Conservation (phyloP, 257 asterid genomes). For the Rehmannia glutinosa region DNA sequence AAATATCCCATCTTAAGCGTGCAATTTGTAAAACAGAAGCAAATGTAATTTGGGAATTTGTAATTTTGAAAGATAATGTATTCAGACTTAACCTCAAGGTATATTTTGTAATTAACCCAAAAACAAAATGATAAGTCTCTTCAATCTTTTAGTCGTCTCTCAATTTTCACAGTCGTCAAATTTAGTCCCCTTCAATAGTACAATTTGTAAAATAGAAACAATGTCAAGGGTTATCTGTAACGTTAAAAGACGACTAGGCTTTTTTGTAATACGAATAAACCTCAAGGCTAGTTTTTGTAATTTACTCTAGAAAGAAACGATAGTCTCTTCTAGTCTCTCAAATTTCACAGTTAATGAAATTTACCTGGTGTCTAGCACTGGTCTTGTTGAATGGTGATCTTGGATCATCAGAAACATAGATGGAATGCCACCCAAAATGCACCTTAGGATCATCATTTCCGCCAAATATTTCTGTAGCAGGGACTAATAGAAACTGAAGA, state of each 20-base stretch:
- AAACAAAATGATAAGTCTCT: too few relatives aligned
- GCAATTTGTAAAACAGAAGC: too few relatives aligned
- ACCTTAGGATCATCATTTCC: constrained; percentile 33
- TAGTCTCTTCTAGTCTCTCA: not conserved
- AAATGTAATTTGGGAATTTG: too few relatives aligned
- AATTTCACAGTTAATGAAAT: not conserved
- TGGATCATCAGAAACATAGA: constrained; percentile 59
- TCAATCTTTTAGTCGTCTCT: too few relatives aligned
- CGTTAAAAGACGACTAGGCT: not conserved
- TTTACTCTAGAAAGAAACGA: not conserved
- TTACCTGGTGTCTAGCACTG: constrained; percentile 68
- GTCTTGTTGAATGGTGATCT: constrained; percentile 46
- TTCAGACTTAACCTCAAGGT: too few relatives aligned
- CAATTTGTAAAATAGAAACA: too few relatives aligned
- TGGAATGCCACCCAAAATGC: constrained; percentile 71
- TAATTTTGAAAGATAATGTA: too few relatives aligned
- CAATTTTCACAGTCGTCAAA: too few relatives aligned
- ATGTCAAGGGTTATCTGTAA: not conserved
- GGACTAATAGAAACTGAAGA: constrained; percentile 36
- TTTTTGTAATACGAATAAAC: too few relatives aligned
- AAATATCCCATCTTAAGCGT: too few relatives aligned
- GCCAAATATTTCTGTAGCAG: constrained; percentile 59
- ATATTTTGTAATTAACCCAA: too few relatives aligned
- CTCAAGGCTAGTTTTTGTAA: not conserved
- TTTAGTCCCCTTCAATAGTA: too few relatives aligned